Evolutionary conservation across 2,329 filamentous ascomycete genomes (phyloP).

Genomic region (Stenocarpella maydis): DNA sequence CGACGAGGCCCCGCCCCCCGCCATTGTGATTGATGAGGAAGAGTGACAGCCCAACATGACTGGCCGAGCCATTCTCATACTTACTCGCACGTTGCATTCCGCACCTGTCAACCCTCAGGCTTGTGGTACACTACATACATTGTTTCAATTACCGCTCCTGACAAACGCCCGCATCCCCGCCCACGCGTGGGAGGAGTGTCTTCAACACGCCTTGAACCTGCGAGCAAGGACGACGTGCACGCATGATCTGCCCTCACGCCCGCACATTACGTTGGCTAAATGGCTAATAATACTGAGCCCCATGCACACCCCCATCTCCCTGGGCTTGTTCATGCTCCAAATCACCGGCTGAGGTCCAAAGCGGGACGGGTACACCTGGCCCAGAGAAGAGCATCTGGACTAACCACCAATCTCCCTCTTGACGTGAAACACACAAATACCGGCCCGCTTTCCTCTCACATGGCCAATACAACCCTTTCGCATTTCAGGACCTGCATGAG

Average conservation of each 20-base stretch:
- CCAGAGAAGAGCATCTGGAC: too few relatives aligned
- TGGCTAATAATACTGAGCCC: conserved; percentile 17
- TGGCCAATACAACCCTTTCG: conserved; percentile 2
- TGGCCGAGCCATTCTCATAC: background rate
- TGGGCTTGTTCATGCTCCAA: background rate
- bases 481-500: conserved; percentile 17
- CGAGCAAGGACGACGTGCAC: conserved; percentile 11
- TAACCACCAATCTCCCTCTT: background rate
- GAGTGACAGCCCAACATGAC: background rate
- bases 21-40: background rate
- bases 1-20: conserved; percentile 1
- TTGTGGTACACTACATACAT: too few relatives aligned
- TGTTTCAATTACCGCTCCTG: conserved; percentile 6
- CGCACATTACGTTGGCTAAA: conserved; percentile 18
- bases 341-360: too few relatives aligned
- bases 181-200: background rate
- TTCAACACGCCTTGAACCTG: background rate
- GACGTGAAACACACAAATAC: background rate
- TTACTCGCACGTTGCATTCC: conserved; percentile 12
- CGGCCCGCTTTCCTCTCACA: background rate
- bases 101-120: conserved; percentile 2
- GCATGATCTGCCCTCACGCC: conserved; percentile 9
- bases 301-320: background rate
- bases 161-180: conserved; percentile 3
- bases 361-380: too few relatives aligned